Conservation (phyloP, 2,329 filamentous ascomycete species). For the Xylariaceae sp. region DNA sequence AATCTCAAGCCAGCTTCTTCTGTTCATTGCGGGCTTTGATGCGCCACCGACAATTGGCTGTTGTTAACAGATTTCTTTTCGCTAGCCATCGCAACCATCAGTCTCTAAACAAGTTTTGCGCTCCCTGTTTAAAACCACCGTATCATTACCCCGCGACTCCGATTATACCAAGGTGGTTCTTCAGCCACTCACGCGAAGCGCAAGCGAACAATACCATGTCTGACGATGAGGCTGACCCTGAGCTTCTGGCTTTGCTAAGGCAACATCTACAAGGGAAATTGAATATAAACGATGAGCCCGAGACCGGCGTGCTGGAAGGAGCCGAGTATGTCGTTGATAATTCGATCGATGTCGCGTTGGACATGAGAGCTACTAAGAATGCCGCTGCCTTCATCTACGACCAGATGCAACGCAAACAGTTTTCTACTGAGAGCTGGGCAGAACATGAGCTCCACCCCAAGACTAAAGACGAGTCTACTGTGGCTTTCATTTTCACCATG, state of each 20-base stretch:
- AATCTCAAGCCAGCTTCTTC: too few species aligned
- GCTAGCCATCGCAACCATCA: too few species aligned
- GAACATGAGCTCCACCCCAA: conserved; percentile 88
- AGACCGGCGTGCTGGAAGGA: conserved; percentile 76
- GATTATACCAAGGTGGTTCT: conserved; percentile 1
- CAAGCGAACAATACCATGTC: conserved; percentile 57
- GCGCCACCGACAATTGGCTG: too few species aligned
- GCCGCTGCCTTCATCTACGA: conserved; percentile 76
- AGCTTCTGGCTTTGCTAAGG: conserved; percentile 80
- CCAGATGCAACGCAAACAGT: conserved; percentile 78
- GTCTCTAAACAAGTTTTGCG: too few species aligned
- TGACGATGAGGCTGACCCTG: conserved; percentile 85
- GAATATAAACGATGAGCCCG: conserved; percentile 54
- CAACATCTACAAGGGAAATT: conserved; percentile 67
- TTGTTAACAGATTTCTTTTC: too few species aligned
- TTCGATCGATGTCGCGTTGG: conserved; percentile 85
- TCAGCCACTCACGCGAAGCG: not conserved
- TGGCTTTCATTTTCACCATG: conserved; percentile 96
- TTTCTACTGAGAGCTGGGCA: conserved; percentile 82
- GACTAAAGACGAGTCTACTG: conserved; percentile 69
- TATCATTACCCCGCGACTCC: too few species aligned
- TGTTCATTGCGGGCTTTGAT: too few species aligned
- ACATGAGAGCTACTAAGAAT: conserved; percentile 75
- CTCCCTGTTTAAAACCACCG: too few species aligned
- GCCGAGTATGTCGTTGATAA: conserved; percentile 90